Evolutionary conservation across 805 yeast species (phyloP).

Genomic region (Wickerhamiella azyma): DNA sequence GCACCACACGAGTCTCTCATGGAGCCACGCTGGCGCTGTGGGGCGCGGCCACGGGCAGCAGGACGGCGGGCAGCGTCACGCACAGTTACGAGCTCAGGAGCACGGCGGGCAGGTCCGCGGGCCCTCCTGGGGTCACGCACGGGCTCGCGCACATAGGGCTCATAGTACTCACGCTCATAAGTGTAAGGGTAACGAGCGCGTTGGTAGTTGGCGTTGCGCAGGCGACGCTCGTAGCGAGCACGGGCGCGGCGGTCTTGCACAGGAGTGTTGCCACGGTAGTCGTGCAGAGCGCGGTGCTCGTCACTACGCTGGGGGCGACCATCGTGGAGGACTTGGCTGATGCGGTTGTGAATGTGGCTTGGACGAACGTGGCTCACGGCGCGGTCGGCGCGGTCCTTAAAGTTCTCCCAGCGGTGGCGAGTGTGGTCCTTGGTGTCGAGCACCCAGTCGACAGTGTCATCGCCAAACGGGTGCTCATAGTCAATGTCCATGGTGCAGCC

Average conservation of each 20-base stretch:
- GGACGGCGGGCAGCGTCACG: neutral
- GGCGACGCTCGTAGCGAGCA: conserved; percentile 2
- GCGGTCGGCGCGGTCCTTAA: conserved; percentile 3
- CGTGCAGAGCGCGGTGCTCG: conserved; percentile 2
- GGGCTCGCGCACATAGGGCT: neutral
- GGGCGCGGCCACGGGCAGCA: too few relatives aligned
- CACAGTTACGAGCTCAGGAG: neutral
- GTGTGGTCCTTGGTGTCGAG: conserved; percentile 8
- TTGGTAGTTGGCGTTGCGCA: conserved; percentile 1
- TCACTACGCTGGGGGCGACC: conserved; percentile 2
- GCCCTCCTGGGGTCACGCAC: neutral
- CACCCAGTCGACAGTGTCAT: conserved; percentile 6
- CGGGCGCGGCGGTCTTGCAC: conserved; percentile 3
- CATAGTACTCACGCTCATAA: neutral
- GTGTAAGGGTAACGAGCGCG: neutral
- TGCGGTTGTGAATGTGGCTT: conserved; percentile 3
- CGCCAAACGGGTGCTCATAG: conserved; percentile 6
- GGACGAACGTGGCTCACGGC: conserved; percentile 4
- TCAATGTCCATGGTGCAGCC: neutral
- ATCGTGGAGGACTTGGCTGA: conserved; percentile 4
- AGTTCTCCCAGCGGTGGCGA: conserved; percentile 1
- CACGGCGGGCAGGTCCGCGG: neutral
- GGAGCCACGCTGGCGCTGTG: too few relatives aligned
- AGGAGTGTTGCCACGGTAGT: conserved; percentile 1
- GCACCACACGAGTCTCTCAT: too few relatives aligned